Conservation (phyloP, 192 early-diverging fungal genomes). For the Coemansia sp. region DNA sequence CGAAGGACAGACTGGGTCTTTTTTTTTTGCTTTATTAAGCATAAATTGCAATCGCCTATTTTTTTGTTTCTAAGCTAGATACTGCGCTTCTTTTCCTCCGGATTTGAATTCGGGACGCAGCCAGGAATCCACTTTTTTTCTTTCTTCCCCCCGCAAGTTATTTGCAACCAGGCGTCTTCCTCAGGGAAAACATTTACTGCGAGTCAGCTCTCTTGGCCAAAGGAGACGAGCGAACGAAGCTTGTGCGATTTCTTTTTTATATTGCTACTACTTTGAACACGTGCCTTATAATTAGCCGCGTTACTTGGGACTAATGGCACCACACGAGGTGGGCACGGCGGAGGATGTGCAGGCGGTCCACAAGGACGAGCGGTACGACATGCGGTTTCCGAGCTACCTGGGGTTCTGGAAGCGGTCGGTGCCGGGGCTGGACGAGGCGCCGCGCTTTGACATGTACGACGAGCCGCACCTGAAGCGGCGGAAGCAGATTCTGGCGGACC, state of each 20-base stretch:
- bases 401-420: conserved; percentile 83
- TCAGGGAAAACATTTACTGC: background rate
- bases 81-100: background rate
- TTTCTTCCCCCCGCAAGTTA: background rate
- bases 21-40: background rate
- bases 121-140: background rate
- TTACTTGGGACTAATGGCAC: conserved; percentile 18
- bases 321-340: conserved; percentile 20
- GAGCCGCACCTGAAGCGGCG: conserved; percentile 94
- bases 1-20: background rate
- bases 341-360: conserved; percentile 39
- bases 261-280: background rate
- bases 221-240: background rate
- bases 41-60: background rate
- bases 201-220: background rate
- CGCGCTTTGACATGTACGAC: conserved; percentile 84
- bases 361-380: conserved; percentile 56
- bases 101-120: background rate
- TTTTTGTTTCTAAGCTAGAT: background rate
- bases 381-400: conserved; percentile 73
- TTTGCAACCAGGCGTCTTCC: background rate
- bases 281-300: background rate
- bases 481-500: conserved; percentile 77
- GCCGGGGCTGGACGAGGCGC: conserved; percentile 66
- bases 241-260: background rate